These are phyloP conservation scores for Rhodofomes roseus DNA, from an alignment of 1,284 basidiomycete species.

Conservation along the genomic window DNA sequence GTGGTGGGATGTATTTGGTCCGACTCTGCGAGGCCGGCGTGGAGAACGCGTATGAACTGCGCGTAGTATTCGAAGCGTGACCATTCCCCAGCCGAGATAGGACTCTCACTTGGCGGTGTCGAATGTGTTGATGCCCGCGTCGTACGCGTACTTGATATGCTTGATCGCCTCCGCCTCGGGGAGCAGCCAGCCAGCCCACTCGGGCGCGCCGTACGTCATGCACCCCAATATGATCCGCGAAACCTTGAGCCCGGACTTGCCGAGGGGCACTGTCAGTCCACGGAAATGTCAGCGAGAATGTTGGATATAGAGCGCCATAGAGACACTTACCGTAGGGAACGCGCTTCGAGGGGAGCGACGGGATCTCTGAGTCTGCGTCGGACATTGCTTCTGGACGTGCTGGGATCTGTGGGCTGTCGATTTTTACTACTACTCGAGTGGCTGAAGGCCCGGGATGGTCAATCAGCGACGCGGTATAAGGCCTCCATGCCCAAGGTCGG, in stretches of 20 bases:
- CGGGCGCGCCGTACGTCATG: conserved; percentile 33
- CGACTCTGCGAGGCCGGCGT: neutral
- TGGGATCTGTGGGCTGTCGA: too few species aligned
- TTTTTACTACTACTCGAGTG: too few species aligned
- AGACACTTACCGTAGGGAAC: neutral
- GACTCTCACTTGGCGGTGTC: neutral
- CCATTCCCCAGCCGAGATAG: too few species aligned
- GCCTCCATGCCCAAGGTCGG: too few species aligned
- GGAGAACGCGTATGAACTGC: neutral
- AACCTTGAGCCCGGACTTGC: conserved; percentile 38
- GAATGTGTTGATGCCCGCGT: conserved; percentile 3
- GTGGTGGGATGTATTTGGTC: neutral
- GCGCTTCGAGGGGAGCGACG: neutral
- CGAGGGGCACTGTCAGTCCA: conserved; percentile 31
- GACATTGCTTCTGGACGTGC: too few species aligned
- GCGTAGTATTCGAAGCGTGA: neutral
- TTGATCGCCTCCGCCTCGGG: conserved; percentile 31
- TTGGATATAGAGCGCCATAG: too few species aligned
- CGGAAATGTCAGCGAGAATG: too few species aligned
- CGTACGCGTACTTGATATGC: conserved; percentile 36
- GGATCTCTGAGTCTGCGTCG: too few species aligned
- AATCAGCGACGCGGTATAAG: too few species aligned
- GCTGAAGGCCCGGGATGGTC: too few species aligned
- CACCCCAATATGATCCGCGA: conserved; percentile 36
- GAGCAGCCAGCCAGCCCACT: conserved; percentile 33